Evolutionary conservation across 345 rosid genomes (phyloP), one percentile per base, ranked within the genome.

Genomic region (Melaleuca quinquenervia): DNA sequence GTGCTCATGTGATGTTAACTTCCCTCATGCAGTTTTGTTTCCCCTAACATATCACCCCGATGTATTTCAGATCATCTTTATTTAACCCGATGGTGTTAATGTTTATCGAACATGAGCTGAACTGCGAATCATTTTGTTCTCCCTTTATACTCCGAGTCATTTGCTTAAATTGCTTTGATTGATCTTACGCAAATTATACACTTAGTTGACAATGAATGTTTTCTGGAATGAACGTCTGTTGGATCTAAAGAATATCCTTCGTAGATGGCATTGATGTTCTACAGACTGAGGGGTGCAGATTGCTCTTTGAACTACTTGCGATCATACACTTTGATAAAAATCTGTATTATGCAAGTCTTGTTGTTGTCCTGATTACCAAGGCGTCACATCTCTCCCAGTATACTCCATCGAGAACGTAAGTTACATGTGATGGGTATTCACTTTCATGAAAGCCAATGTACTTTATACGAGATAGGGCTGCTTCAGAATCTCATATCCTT

Each of bases 371-470:
- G 5, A 14, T 2, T n/a, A 6, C 41, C 74, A 60, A 60, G 8
- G 0, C 0, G 27, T 60, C 15, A 60, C 20, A n/a, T n/a, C 20
- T 60, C 41, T 7, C 74, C 74, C 6, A 15, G 75, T 0, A 3
- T 62, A 7, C 75, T 29, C 36, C 5, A 21, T 32, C 7, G 29
- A 29, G n/a, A 54, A 54, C n/a, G 8, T 54, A 1, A 54, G 60
- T 22, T 54, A 54, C n/a, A 22, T 54, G n/a, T 22, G 60, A 54
- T 54, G n/a, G 52, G 13, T 13, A 50, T 50, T 50, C 52, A 50
- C 3, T 54, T 54, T 54, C 60, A 9, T 54, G 60, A 21, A 54
- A 22, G 3, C n/a, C 11, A 54, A 22, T 5, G 60, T 54, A 54
- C 11, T 54, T 22, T 54, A 22, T 11, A 54, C 22, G 8, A 54